Conservation (phyloP, 164 flowering plant genomes). For the Berberis vulgaris region DNA sequence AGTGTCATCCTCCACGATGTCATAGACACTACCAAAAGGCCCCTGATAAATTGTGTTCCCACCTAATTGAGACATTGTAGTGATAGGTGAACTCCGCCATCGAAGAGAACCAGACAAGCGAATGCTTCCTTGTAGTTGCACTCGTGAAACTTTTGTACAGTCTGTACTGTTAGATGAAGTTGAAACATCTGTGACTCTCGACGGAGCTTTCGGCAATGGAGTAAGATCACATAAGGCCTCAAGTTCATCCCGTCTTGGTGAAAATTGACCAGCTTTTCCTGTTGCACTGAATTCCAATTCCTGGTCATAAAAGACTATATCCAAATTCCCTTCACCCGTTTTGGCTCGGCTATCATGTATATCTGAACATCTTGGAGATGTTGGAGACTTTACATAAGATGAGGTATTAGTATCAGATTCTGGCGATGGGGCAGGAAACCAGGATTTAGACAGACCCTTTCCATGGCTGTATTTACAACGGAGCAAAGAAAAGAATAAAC, state of each 20-base stretch:
- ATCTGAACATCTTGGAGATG: conserved; percentile 18
- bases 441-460: conserved; percentile 21
- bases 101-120: conserved; percentile 22
- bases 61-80: conserved; percentile 26
- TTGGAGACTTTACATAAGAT: conserved; percentile 21
- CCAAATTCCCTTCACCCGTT: conserved; percentile 15
- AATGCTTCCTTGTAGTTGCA: conserved; percentile 17
- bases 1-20: conserved; percentile 43
- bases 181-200: conserved; percentile 15
- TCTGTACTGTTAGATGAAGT: conserved; percentile 25
- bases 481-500: neutral
- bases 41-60: conserved; percentile 15
- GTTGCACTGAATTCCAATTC: conserved; percentile 13
- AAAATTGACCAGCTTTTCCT: conserved; percentile 11
- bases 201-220: conserved; percentile 17
- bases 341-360: conserved; percentile 13
- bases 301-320: conserved; percentile 10
- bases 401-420: conserved; percentile 28
- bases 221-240: conserved; percentile 15
- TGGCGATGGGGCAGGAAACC: conserved; percentile 29
- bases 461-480: conserved; percentile 16
- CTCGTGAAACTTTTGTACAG: conserved; percentile 12
- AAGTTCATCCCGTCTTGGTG: conserved; percentile 20
- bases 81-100: conserved; percentile 40
- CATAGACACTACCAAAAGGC: conserved; percentile 17